These are phyloP conservation scores for Arthroderma uncinatum DNA, from an alignment of 2,329 filamentous ascomycete genomes.

Conservation along the genomic window DNA sequence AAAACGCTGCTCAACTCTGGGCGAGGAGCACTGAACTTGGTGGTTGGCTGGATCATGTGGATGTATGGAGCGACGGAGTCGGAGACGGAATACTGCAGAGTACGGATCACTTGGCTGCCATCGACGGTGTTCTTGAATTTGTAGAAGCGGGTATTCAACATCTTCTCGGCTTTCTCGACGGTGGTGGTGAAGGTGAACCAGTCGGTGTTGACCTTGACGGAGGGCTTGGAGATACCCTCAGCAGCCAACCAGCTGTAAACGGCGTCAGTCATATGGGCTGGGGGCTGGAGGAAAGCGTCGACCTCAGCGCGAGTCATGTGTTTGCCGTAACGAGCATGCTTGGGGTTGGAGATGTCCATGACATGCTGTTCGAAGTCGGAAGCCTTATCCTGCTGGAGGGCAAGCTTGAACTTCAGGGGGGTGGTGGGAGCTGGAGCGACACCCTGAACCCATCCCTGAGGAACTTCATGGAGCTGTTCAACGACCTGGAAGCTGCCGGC, in stretches of 20 bases:
- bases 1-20: constrained; percentile 32
- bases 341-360: constrained; percentile 51
- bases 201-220: constrained; percentile 44
- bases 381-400: constrained; percentile 41
- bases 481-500: background rate
- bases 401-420: constrained; percentile 39
- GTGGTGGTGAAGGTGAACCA: constrained; percentile 47
- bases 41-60: constrained; percentile 55
- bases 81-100: constrained; percentile 52
- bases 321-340: constrained; percentile 47
- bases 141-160: constrained; percentile 11
- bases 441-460: constrained; percentile 25
- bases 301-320: constrained; percentile 53
- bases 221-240: constrained; percentile 37
- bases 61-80: constrained; percentile 44
- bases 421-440: constrained; percentile 26
- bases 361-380: constrained; percentile 47
- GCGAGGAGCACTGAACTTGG: constrained; percentile 45
- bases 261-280: constrained; percentile 36
- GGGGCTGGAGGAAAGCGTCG: constrained; percentile 43
- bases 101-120: constrained; percentile 46
- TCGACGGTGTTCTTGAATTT: constrained; percentile 31
- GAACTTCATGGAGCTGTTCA: constrained; percentile 23
- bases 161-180: constrained; percentile 9
- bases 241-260: constrained; percentile 47